Base-by-base conservation (phyloP, 2,329 filamentous ascomycete species). In the Botrytis porri region DNA sequence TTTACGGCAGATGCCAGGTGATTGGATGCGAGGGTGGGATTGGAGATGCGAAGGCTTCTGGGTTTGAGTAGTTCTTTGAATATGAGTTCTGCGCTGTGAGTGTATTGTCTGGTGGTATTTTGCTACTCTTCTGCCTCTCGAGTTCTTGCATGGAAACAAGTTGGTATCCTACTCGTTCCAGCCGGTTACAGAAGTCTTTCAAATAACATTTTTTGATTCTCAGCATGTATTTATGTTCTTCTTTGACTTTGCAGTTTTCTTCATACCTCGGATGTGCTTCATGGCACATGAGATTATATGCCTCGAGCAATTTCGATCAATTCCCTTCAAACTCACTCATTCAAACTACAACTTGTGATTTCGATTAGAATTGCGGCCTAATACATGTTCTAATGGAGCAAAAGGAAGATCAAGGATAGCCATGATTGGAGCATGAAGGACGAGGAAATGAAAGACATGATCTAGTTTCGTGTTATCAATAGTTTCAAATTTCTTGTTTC, bases 261-360 rank as follows among this genome's bases (percentile, higher is more conserved):
- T 14, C 25, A 10, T 10, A 6, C 10, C 48, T 1, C 48, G 14
- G 48, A n/a, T n/a, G 10, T 51, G 48, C 48, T 14, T 51, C 4
- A 51, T 51, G n/a, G 10, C n/a, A 14, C 22, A 51, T 25, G 25
- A 12, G 45, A 14, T 25, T 3, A 14, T 5, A 25, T 51, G n/a
- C 22, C 25, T 1, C 0, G 0, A 14, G 10, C 20, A 14, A 51
- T n/a, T 6, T 1, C 22, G 12, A n/a, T 51, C 22, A 14, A 14
- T 22, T 51, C 25, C 10, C n/a, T 51, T 51, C 48, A 25, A 51
- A 51, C 48, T 51, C 48, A 1, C 4, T n/a, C 14, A 4, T 51
- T 6, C 10, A 25, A 6, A 51, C 4, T 14, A n/a, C 10, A 18
- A 67, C 35, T 41, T 22, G 22, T 29, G 16, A 2, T 29, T 20